Evolutionary conservation across 2,329 filamentous ascomycete genomes (phyloP), one percentile per base, ranked within the genome.

Genomic region (Ilyonectria sp.): DNA sequence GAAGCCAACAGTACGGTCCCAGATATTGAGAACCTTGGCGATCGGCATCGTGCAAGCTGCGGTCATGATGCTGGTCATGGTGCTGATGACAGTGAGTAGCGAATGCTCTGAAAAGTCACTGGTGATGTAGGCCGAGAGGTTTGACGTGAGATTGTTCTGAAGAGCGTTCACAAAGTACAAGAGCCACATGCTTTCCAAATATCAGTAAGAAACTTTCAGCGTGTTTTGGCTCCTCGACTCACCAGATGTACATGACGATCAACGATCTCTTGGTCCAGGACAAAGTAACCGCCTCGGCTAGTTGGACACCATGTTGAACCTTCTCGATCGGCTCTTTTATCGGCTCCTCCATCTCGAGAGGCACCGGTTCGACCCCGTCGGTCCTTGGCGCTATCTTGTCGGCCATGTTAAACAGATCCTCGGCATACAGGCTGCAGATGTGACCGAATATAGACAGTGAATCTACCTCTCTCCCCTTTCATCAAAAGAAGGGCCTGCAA

Each of bases 81-180:
- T 83, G 37, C 79, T 79, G 53, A 84, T 81, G 3, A 84, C 80
- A 2, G 82, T 79, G 33, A 85, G 77, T 17, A 88, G 78, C 9
- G 68, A 69, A 46, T 71, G 66, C 9, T 23, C 56, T 2, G 62
- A 75, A 68, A 86, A 88, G 15, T 69, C 71, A 63, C 75, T 78
- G 1, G 75, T 79, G 58, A 84, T 81, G 60, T 77, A 81, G 9
- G 78, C 69, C 26, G 69, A 57, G 15, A 80, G 71, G 15, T 77
- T 77, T 17, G 73, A 61, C 4, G 80, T 78, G 60, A 84, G 79
- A 52, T 79, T 78, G 15, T 79, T 79, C 53, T 83, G 80, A 15
- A 86, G 75, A 26, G 80, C 82, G 59, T 82, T 80, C 57, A 83
- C 79, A 60, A 86, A 82, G 60, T 81, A 80, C 65, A 86, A 78